Percentiles rank a stretch among this genome's conserved stretches.
Evolutionary conservation across 768 basidiomycete genomes (phyloP).

Genomic region (Boletus eberwhitei): DNA sequence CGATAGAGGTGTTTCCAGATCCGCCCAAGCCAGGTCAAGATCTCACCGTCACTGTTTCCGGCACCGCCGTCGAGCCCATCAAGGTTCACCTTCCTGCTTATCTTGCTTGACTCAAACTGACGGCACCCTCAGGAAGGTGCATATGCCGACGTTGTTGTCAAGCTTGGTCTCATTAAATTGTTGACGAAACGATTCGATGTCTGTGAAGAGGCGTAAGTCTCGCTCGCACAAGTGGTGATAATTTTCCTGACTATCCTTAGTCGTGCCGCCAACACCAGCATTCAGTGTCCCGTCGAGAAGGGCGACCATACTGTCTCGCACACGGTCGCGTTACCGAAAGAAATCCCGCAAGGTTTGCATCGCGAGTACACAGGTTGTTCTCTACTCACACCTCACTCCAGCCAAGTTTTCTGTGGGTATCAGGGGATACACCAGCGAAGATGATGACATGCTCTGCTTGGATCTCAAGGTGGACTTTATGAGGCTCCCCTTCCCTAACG

Average conservation of each 20-base stretch:
- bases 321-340: slow-evolving; percentile 82
- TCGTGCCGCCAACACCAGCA: slow-evolving; percentile 63
- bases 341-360: slow-evolving; percentile 76
- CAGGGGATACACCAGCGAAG: slow-evolving; percentile 63
- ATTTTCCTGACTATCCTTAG: slow-evolving; percentile 37
- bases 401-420: slow-evolving; percentile 82
- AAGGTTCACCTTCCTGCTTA: slow-evolving; percentile 46
- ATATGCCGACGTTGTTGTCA: slow-evolving; percentile 85
- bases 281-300: slow-evolving; percentile 81
- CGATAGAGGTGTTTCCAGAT: slow-evolving; percentile 76
- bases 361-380: background rate
- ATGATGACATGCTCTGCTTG: slow-evolving; percentile 77
- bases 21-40: slow-evolving; percentile 86
- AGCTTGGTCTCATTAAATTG: slow-evolving; percentile 92
- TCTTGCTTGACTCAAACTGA: slow-evolving; percentile 9
- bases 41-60: slow-evolving; percentile 81
- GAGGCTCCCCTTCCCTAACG: slow-evolving; percentile 32
- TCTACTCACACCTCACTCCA: slow-evolving; percentile 30
- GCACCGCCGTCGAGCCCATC: slow-evolving; percentile 52
- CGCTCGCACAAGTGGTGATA: background rate
- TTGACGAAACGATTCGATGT: slow-evolving; percentile 80
- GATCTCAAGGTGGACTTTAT: slow-evolving; percentile 77
- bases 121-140: slow-evolving; percentile 72
- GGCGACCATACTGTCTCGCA: slow-evolving; percentile 75
- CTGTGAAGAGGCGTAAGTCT: slow-evolving; percentile 87